A percentile compares a stretch with the other conserved stretches of the same genome.
Evolutionary conservation across 2,329 filamentous ascomycete genomes (phyloP).

Genomic region (Pestalotiopsis sp.): DNA sequence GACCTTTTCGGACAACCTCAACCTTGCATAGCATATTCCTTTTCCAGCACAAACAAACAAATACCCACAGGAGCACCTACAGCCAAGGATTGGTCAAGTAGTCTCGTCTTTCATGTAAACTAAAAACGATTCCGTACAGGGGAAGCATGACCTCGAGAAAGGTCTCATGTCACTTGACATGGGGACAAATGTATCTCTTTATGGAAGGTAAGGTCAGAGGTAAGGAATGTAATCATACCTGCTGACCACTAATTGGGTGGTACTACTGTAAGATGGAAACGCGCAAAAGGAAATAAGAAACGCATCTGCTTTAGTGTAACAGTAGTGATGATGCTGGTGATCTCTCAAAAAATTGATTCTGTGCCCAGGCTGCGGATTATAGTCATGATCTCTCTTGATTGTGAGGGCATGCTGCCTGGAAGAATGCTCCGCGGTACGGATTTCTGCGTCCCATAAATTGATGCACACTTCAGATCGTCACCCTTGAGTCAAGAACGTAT

Average conservation of each 20-base stretch:
- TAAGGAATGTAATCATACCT: slow-evolving; percentile 47
- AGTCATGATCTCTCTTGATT: background rate
- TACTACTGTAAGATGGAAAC: background rate
- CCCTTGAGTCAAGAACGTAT: too few species aligned
- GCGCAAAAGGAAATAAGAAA: background rate
- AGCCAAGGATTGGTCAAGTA: slow-evolving; percentile 11
- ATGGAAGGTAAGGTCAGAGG: slow-evolving; percentile 56
- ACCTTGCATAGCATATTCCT: background rate
- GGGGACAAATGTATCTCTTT: background rate
- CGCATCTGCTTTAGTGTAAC: background rate
- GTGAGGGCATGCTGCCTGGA: background rate
- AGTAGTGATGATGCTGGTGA: background rate
- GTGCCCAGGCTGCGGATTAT: background rate
- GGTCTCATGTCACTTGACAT: background rate
- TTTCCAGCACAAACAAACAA: background rate
- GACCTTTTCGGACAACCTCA: background rate
- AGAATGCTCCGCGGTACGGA: too few species aligned
- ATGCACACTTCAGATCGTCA: too few species aligned
- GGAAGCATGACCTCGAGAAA: background rate
- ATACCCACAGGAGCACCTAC: background rate
- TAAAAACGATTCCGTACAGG: background rate
- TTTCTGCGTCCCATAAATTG: too few species aligned
- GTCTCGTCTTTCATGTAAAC: slow-evolving; percentile 6
- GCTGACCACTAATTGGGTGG: slow-evolving; percentile 23
- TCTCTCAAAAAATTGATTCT: background rate